Evolutionary conservation across 192 early-diverging fungal genomes (phyloP).

Genomic region (Coemansia sp.): DNA sequence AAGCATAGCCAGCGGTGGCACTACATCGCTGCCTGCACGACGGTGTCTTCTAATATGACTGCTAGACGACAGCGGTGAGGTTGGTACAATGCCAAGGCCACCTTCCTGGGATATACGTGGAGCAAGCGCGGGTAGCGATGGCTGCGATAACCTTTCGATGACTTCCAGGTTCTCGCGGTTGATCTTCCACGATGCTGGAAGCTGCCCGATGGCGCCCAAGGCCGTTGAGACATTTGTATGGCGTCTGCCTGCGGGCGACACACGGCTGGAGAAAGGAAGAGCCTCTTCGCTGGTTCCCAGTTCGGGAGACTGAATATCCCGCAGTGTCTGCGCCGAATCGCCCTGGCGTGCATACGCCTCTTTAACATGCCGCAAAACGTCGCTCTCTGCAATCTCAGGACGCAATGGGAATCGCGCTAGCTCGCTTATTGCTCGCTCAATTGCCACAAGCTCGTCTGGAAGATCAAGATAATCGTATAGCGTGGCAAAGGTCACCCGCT

Average conservation of each 20-base stretch:
- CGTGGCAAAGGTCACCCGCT: conserved; percentile 90
- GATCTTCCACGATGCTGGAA: conserved; percentile 38
- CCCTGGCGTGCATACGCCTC: conserved; percentile 2
- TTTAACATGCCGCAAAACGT: conserved; percentile 17
- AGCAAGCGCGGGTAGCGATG: background rate
- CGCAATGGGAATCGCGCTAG: conserved; percentile 43
- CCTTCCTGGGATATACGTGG: too few species aligned
- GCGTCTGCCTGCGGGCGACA: conserved; percentile 4
- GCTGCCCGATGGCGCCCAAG: conserved; percentile 8
- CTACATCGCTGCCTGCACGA: conserved; percentile 40
- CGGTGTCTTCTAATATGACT: conserved; percentile 9
- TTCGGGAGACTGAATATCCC: conserved; percentile 4
- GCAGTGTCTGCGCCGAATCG: background rate
- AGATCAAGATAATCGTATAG: conserved; percentile 86
- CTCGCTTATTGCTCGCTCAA: conserved; percentile 82
- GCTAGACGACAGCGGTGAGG: background rate
- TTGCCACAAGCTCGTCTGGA: conserved; percentile 79
- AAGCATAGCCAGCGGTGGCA: conserved; percentile 1
- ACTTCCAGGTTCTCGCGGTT: conserved; percentile 25
- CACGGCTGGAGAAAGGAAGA: conserved; percentile 9
- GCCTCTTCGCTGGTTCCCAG: background rate
- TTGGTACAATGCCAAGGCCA: background rate
- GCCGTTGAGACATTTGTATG: conserved; percentile 2
- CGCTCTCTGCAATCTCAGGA: conserved; percentile 17
- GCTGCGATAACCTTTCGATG: background rate